Evolutionary conservation across 2,329 filamentous ascomycete genomes (phyloP), one percentile per base, ranked within the genome.

Genomic region (Aspergillus pseudonomiae): DNA sequence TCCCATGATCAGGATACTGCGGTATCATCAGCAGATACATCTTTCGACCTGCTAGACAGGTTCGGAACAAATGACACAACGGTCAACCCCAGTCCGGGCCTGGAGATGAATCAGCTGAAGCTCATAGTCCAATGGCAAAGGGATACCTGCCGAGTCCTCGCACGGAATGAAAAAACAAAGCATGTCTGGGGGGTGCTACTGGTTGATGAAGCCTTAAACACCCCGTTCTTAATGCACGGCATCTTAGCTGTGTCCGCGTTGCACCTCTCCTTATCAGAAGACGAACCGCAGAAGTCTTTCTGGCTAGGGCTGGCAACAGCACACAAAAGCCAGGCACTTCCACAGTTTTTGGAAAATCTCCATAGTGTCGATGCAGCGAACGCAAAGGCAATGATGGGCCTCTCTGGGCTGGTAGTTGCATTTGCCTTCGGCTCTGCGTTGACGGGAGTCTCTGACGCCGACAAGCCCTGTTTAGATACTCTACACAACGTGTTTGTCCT

Each of bases 221-320:
- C 62, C 1, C 70, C 70, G 5, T 70, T 71, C 14, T 60, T 73
- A 1, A 71, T 73, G 71, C 71, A 73, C 36, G 71, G 71, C 2
- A 70, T 73, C 6, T 50, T 73, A 19, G 69, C 69, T 1, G 41
- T 73, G 3, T 69, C 71, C 2, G 71, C 71, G 7, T 50, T 73
- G 4, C 71, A 73, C 53, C 36, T 73, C 6, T 65, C 67, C 9
- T 32, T 54, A 34, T 54, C 30, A 4, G 52, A 36, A 6, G n/a
- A 14, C 9, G 52, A 54, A 54, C 52, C 52, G 36, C 52, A 54
- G 19, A 54, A 36, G 14, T 28, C 61, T 1, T 60, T 59, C n/a
- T 72, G 68, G 68, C 54, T 72, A 11, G 63, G 60, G 10, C 39
- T 68, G 4, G 69, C 70, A 1, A 65, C 69, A 2, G 65, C 70